Evolutionary conservation across 768 basidiomycete genomes (phyloP).

Genomic region (Trametes villosa): DNA sequence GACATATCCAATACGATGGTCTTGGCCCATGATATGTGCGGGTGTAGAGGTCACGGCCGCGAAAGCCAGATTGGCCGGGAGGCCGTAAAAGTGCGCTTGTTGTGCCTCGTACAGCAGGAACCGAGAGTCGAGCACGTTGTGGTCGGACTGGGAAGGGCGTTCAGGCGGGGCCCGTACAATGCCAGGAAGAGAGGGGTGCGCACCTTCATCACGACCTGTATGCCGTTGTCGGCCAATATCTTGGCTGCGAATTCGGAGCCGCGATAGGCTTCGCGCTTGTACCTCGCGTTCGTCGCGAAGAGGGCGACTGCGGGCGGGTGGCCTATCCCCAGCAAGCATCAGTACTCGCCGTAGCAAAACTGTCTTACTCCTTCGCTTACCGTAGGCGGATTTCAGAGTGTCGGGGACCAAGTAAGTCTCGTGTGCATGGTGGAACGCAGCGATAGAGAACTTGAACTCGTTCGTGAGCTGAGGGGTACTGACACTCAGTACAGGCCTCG

Average conservation of each 20-base stretch:
- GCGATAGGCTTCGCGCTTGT: slow-evolving; percentile 65
- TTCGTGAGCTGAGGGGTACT: slow-evolving; percentile 92
- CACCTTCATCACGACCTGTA: slow-evolving; percentile 67
- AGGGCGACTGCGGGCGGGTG: slow-evolving; percentile 74
- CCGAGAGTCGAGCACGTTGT: slow-evolving; percentile 58
- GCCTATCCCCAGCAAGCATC: slow-evolving; percentile 40
- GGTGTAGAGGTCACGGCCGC: slow-evolving; percentile 74
- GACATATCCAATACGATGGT: slow-evolving; percentile 70
- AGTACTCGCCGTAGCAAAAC: too few relatives aligned
- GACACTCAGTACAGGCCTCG: too few relatives aligned
- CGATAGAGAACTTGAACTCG: slow-evolving; percentile 85
- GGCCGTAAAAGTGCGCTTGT: slow-evolving; percentile 73
- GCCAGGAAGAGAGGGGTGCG: slow-evolving; percentile 1
- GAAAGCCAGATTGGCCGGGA: slow-evolving; percentile 65
- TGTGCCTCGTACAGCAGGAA: slow-evolving; percentile 62
- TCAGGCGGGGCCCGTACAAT: not conserved
- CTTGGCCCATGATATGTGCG: slow-evolving; percentile 69
- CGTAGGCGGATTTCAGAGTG: slow-evolving; percentile 72
- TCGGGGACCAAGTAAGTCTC: slow-evolving; percentile 89
- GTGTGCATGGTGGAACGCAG: slow-evolving; percentile 86
- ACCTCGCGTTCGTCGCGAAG: slow-evolving; percentile 79
- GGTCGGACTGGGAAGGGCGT: slow-evolving; percentile 47
- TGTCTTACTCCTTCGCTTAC: slow-evolving; percentile 7
- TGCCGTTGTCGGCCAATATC: slow-evolving; percentile 58
- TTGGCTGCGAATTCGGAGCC: slow-evolving; percentile 68